Conservation (phyloP, 164 flowering plant species). For the Aristolochia californica region DNA sequence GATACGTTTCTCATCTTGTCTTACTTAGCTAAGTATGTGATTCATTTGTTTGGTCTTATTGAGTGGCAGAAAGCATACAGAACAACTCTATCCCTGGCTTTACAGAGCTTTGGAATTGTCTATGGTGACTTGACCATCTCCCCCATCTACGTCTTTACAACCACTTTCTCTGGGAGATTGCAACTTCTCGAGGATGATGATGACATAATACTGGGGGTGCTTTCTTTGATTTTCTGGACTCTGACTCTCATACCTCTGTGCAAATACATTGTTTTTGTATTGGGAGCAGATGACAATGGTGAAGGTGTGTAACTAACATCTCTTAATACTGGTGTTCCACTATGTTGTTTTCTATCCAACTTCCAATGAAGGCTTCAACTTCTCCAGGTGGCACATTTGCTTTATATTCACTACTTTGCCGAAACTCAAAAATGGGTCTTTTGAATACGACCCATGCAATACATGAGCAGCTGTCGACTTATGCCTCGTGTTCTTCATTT, state of each 20-base stretch:
- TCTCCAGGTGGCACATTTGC: constrained; percentile 60
- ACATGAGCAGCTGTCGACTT: constrained; percentile 19
- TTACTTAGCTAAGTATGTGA: neutral
- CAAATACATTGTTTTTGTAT: constrained; percentile 29
- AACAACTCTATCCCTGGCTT: constrained; percentile 21
- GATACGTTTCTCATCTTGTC: neutral
- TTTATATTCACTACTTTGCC: constrained; percentile 46
- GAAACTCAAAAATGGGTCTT: constrained; percentile 33
- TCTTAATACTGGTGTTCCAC: no score
- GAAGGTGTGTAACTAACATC: constrained; percentile 19
- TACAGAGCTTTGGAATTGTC: constrained; percentile 34
- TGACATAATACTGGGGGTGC: constrained; percentile 24
- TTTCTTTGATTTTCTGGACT: constrained; percentile 34
- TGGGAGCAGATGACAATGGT: constrained; percentile 37
- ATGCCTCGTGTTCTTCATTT: constrained; percentile 5
- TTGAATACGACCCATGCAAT: constrained; percentile 17
- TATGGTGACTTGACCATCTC: constrained; percentile 37
- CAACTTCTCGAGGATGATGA: constrained; percentile 15
- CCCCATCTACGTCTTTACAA: constrained; percentile 28
- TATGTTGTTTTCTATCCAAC: no score
- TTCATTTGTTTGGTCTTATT: neutral
- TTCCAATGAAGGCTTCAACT: neutral
- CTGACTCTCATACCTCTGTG: constrained; percentile 29
- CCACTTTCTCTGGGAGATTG: constrained; percentile 25
- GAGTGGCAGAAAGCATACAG: constrained; percentile 14